These are phyloP conservation scores for Citrus sp. DNA, from an alignment of 345 rosid species.

Conservation along the genomic window DNA sequence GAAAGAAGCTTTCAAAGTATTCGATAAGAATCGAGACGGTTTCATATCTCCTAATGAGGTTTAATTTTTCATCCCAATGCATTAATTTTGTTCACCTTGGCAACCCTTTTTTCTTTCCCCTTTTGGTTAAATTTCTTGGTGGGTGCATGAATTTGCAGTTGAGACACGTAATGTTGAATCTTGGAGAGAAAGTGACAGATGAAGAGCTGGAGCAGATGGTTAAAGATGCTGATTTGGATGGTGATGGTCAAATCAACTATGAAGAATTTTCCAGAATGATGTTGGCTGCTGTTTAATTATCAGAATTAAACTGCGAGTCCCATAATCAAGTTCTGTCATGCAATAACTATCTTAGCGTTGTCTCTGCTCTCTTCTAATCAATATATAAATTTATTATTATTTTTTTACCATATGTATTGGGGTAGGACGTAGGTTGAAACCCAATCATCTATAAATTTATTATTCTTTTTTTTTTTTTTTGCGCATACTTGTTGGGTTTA, in stretches of 20 bases:
- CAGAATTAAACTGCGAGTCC: not conserved
- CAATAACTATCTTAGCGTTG: too few relatives aligned
- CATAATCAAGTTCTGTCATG: not conserved
- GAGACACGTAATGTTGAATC: constrained; percentile 48
- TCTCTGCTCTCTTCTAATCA: not conserved
- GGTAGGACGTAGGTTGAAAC: too few relatives aligned
- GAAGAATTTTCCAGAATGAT: constrained; percentile 75
- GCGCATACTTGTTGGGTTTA: too few relatives aligned
- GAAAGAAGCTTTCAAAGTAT: constrained; percentile 62
- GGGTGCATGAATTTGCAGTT: constrained; percentile 28
- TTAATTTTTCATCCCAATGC: not conserved
- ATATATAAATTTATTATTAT: too few relatives aligned
- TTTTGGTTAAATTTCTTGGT: not conserved
- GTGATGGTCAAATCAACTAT: constrained; percentile 57
- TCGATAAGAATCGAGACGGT: constrained; percentile 72
- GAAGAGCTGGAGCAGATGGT: constrained; percentile 57
- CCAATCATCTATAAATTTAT: too few relatives aligned
- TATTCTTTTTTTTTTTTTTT: too few relatives aligned
- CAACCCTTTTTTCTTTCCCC: not conserved
- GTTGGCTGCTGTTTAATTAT: constrained; percentile 38
- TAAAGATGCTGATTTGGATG: constrained; percentile 55
- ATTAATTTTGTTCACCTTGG: not conserved
- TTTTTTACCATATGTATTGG: too few relatives aligned
- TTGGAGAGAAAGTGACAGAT: constrained; percentile 52
- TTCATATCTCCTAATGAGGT: constrained; percentile 65